Base-by-base conservation (phyloP, 371 early-diverging fungal genomes). In the Syncephalastrum racemosum region DNA sequence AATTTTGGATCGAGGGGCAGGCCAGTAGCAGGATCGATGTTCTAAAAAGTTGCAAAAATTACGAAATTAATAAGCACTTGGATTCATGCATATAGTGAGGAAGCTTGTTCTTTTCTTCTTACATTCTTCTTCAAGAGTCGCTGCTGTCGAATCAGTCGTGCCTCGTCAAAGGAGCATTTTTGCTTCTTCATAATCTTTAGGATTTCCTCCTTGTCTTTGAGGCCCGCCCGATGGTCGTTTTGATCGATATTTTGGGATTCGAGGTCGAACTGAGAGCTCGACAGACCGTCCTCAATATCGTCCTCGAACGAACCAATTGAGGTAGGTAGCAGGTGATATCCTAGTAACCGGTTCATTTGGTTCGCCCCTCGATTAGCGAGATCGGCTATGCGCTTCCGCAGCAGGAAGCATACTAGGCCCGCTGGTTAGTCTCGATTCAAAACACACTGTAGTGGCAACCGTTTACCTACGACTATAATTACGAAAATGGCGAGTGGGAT, bases 11-110 rank as follows among this genome's bases (percentile, higher is more conserved):
- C 92, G 51, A 85, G 68, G 46, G 92, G 87, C 19, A 92, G 60
- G 13, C 92, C 92, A 42, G 92, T 88, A 20, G 62, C 70, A 47
- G 92, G 92, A 58, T 92, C 92, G 59, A 92, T 90, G 44, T 84
- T 85, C 79, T 79, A 56, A 12, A 50, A 20, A 39, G 39, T 36
- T n/a, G n/a, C 39, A 42, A 41, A 50, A 31, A 56, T 53, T 23
- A 16, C 3, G 25, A 19, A 51, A 27, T 27, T 6, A 12, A 12
- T 23, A 25, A 19, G 25, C 44, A 40, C 8, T 23, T 24, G 42
- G 4, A 20, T 44, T 25, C 8, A 25, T 25, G 22, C 31, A 24
- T 14, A 22, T 2, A 31, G n/a, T n/a, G n/a, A n/a, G 4, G 22
- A 13, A 40, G 4, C 4, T 1, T 39, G 14, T 24, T 15, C 45